Evolutionary conservation across 2,329 filamentous ascomycete genomes (phyloP).

Genomic region (Colletotrichum liaoningense): DNA sequence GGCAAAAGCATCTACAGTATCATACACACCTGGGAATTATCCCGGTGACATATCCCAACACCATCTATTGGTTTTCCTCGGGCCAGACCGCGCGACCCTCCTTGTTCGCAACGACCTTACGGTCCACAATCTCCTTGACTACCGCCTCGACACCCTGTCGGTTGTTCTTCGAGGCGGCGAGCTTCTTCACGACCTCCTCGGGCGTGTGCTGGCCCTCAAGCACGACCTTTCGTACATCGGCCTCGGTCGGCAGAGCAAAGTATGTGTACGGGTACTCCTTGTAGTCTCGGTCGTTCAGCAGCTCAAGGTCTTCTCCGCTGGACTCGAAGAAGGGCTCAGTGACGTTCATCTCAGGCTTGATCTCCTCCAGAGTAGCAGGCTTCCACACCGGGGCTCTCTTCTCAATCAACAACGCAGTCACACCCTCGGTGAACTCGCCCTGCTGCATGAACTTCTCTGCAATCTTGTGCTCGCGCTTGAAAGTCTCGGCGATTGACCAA

Average conservation of each 20-base stretch:
- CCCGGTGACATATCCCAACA: conserved; percentile 6
- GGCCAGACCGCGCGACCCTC: conserved; percentile 57
- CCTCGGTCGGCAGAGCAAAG: conserved; percentile 81
- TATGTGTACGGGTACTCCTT: conserved; percentile 76
- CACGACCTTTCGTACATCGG: conserved; percentile 63
- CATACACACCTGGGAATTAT: conserved; percentile 26
- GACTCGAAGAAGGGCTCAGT: conserved; percentile 75
- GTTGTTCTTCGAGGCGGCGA: conserved; percentile 68
- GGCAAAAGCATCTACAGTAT: conserved; percentile 33
- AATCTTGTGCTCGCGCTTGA: conserved; percentile 86
- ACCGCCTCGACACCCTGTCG: conserved; percentile 79
- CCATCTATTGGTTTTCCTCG: conserved; percentile 11
- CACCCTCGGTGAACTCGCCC: conserved; percentile 91
- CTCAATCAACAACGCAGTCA: conserved; percentile 81
- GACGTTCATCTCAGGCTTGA: conserved; percentile 66
- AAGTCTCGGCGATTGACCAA: conserved; percentile 88
- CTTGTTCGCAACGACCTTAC: conserved; percentile 66
- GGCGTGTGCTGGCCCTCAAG: conserved; percentile 52
- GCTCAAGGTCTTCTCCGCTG: conserved; percentile 59
- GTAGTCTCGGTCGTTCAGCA: conserved; percentile 75
- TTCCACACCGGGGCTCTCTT: conserved; percentile 81
- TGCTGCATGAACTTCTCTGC: conserved; percentile 90
- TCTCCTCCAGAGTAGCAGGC: conserved; percentile 77
- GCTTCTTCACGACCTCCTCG: conserved; percentile 70
- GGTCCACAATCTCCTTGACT: conserved; percentile 73